A percentile compares a stretch with the other conserved stretches of the same genome.
These are phyloP conservation scores for Exophiala dermatitidis DNA, from an alignment of 2,329 filamentous ascomycete species.

Conservation along the genomic window DNA sequence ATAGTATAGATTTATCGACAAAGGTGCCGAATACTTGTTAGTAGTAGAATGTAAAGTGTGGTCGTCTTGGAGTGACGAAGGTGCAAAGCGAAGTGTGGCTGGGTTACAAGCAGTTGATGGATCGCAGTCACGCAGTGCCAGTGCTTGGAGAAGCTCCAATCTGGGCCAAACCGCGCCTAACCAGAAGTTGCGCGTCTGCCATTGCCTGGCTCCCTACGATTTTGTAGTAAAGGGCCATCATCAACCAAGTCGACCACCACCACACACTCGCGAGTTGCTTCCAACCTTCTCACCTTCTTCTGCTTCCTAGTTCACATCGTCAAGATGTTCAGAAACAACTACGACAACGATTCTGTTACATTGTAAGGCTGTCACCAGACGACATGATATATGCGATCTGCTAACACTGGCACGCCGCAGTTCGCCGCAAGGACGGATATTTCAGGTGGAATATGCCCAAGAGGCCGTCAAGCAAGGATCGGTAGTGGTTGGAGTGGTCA, in stretches of 20 bases:
- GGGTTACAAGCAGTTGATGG: background rate
- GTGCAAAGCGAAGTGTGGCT: constrained; percentile 3
- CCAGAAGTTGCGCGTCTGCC: constrained; percentile 12
- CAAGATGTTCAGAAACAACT: constrained; percentile 99
- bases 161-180: background rate
- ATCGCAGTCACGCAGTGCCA: background rate
- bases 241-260: constrained; percentile 1
- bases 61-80: background rate
- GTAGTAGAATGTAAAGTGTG: background rate
- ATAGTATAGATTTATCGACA: background rate
- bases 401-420: constrained; percentile 41
- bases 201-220: constrained; percentile 9
- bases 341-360: constrained; percentile 99
- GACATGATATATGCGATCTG: constrained; percentile 2
- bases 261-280: background rate
- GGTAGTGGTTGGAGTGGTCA: constrained; percentile 91
- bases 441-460: constrained; percentile 98
- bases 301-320: constrained; percentile 1
- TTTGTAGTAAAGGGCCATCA: constrained; percentile 2
- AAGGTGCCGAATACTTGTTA: background rate
- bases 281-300: constrained; percentile 1
- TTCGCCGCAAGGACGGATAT: constrained; percentile 98
- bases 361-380: constrained; percentile 57
- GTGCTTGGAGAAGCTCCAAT: background rate
- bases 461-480: constrained; percentile 99